These are phyloP conservation scores for Gillenia trifoliata DNA, from an alignment of 306 rosid species.

Conservation along the genomic window DNA sequence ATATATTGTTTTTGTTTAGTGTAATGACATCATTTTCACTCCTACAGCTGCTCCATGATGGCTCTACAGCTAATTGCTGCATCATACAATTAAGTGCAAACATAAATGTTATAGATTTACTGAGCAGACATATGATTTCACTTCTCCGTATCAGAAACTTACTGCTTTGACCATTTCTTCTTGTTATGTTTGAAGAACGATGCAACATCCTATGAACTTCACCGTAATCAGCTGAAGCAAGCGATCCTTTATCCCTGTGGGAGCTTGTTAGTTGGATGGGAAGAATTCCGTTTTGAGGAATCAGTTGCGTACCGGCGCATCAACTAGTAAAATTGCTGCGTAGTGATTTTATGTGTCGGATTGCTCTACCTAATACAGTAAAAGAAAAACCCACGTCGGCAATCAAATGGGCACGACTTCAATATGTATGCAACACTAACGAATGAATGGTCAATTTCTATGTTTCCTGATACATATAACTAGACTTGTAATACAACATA, in stretches of 20 bases:
- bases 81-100: neutral
- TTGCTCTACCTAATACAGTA: slow-evolving; percentile 70
- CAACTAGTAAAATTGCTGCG: slow-evolving; percentile 82
- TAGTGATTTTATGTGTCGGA: slow-evolving; percentile 85
- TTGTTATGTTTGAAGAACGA: slow-evolving; percentile 73
- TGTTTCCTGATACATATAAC: too few relatives aligned
- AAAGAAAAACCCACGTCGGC: slow-evolving; percentile 1
- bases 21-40: too few relatives aligned
- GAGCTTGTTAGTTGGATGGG: slow-evolving; percentile 67
- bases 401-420: neutral
- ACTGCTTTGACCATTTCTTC: slow-evolving; percentile 22
- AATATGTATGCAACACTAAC: neutral
- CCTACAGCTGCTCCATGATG: too few relatives aligned
- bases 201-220: slow-evolving; percentile 69
- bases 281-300: slow-evolving; percentile 52
- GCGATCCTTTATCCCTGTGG: slow-evolving; percentile 80
- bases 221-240: slow-evolving; percentile 64
- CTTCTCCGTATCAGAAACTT: neutral
- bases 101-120: neutral
- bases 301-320: slow-evolving; percentile 61
- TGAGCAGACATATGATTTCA: neutral
- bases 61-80: too few relatives aligned
- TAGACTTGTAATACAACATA: slow-evolving; percentile 22
- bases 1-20: too few relatives aligned
- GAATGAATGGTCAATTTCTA: too few relatives aligned